Evolutionary conservation across 768 basidiomycete species (phyloP).

Genomic region (Tephrocybe sp.): DNA sequence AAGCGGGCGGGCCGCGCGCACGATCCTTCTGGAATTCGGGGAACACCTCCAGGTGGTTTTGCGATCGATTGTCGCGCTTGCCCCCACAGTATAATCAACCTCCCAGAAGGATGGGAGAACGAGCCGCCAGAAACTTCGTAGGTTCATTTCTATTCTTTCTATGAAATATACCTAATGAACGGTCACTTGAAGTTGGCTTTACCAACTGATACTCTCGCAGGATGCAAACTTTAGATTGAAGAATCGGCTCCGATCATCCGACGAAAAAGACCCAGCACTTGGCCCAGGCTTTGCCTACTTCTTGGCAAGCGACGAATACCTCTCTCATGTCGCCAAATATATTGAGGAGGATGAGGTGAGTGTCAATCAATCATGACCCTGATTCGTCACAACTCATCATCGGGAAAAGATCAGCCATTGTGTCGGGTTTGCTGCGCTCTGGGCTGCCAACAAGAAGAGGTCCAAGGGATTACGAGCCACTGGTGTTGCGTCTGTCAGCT

Average conservation of each 20-base stretch:
- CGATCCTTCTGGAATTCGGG: too few species aligned
- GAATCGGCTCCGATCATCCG: neutral
- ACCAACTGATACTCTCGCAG: neutral
- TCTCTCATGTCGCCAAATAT: neutral
- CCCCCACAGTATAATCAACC: too few species aligned
- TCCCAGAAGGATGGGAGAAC: too few species aligned
- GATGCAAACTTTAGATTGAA: neutral
- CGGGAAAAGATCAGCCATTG: conserved; percentile 21
- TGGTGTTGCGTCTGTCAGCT: conserved; percentile 21
- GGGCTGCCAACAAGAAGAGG: conserved; percentile 12
- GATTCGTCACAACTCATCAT: neutral
- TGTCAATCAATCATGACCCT: neutral
- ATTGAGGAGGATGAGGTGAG: neutral
- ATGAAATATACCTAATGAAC: too few species aligned
- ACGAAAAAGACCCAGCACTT: neutral
- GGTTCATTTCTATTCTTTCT: too few species aligned
- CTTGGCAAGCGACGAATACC: neutral
- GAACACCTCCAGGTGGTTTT: too few species aligned
- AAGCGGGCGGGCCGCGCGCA: too few species aligned
- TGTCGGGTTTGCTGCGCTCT: conserved; percentile 4
- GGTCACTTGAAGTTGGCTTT: neutral
- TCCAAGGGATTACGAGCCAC: conserved; percentile 13
- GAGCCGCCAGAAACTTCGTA: too few species aligned
- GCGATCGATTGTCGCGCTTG: too few species aligned
- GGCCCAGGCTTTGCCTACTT: neutral